Base-by-base conservation (phyloP, 2,329 filamentous ascomycete species). In the Colletotrichum sp. region DNA sequence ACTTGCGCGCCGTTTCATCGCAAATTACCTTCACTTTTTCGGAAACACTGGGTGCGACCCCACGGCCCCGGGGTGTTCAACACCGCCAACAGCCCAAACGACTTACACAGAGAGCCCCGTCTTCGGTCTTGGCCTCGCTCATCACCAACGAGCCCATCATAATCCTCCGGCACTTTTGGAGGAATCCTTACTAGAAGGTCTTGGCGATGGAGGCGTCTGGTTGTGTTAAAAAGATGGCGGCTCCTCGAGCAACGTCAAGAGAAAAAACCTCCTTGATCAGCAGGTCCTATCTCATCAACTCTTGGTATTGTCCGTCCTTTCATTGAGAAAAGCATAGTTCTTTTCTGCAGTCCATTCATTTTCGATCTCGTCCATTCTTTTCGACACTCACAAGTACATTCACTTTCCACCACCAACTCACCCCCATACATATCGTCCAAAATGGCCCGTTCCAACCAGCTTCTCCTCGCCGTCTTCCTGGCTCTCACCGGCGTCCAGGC, bases 381-480 rank as follows among this genome's bases (percentile, higher is more conserved):
- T 61, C 27, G 5, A 34, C 2, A 52, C n/a, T 52, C 8, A 34
- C 16, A 22, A 62, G 29, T 13, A 62, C 34, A 36, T 22, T 39
- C 22, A 25, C n/a, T 44, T 22, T 44, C 34, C 55, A 59, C 49
- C 49, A 55, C 34, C 34, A 25, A 27, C 9, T 15, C 19, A 13
- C 29, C 11, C 16, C 61, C 30, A 32, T 30, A 36, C 13, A 63
- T 2, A 4, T 34, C 30, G 62, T 22, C 69, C 55, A 64, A 73
- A 52, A 76, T 76, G 73, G 64, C 73, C 39, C 32, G 69, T 22
- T 30, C 70, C 19, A 69, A 61, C 57, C 69, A 65, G 36, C 64
- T 74, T 61, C 67, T 76, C 55, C 57, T 76, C 63, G 49, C 70
- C n/a, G 29, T 73, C 57, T 64, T 76, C 63, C 64, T 68, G 27